Conservation (phyloP, 768 basidiomycete species). For the Termitomyces sp. region DNA sequence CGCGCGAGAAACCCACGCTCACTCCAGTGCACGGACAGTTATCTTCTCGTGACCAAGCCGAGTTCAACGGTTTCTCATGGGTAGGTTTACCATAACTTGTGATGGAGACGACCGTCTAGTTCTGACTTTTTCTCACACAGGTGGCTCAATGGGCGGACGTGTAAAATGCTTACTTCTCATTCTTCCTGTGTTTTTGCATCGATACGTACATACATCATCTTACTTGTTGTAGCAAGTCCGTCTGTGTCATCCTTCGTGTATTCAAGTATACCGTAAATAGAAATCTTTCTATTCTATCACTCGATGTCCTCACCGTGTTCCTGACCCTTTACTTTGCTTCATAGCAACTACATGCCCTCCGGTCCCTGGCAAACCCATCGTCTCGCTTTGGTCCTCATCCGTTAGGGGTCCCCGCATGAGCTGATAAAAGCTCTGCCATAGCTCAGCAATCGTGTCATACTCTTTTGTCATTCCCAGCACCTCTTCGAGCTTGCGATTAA, state of each 20-base stretch:
- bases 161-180: slow-evolving; percentile 27
- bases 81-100: slow-evolving; percentile 31
- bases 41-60: slow-evolving; percentile 84
- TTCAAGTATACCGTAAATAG: slow-evolving; percentile 29
- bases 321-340: slow-evolving; percentile 17
- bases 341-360: slow-evolving; percentile 57
- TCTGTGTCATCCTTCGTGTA: slow-evolving; percentile 25
- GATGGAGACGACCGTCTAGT: not conserved
- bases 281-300: slow-evolving; percentile 12
- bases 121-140: slow-evolving; percentile 16
- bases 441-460: slow-evolving; percentile 80
- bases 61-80: slow-evolving; percentile 98
- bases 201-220: slow-evolving; percentile 16
- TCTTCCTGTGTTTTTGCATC: slow-evolving; percentile 17
- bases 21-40: slow-evolving; percentile 96
- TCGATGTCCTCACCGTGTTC: not conserved
- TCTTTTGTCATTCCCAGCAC: slow-evolving; percentile 90
- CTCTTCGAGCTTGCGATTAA: slow-evolving; percentile 91
- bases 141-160: slow-evolving; percentile 60
- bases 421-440: slow-evolving; percentile 80
- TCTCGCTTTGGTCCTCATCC: slow-evolving; percentile 27
- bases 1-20: slow-evolving; percentile 91
- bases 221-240: slow-evolving; percentile 15
- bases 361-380: slow-evolving; percentile 60
- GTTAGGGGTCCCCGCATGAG: slow-evolving; percentile 59